These are phyloP conservation scores for Aspergillus udagawae DNA, from an alignment of 2,329 filamentous ascomycete genomes.

Conservation along the genomic window DNA sequence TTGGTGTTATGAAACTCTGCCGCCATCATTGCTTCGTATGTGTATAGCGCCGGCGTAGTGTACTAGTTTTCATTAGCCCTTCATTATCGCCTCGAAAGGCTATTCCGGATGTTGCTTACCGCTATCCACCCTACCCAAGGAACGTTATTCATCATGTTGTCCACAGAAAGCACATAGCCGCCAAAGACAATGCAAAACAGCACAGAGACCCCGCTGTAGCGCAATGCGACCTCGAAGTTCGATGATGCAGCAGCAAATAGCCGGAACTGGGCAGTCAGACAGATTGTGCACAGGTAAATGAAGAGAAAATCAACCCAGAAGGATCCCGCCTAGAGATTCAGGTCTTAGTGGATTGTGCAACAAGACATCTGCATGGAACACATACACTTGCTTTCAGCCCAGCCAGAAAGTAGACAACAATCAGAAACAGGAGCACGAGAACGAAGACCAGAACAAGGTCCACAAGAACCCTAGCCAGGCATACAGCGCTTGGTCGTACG, in stretches of 20 bases:
- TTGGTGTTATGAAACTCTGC: slow-evolving; percentile 57
- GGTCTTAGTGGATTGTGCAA: neutral
- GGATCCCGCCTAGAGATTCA: slow-evolving; percentile 44
- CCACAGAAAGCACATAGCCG: slow-evolving; percentile 59
- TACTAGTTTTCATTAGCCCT: slow-evolving; percentile 32
- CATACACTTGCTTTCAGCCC: slow-evolving; percentile 29
- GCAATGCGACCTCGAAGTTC: slow-evolving; percentile 59
- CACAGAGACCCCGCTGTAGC: slow-evolving; percentile 56
- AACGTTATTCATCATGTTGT: slow-evolving; percentile 51
- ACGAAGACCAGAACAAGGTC: slow-evolving; percentile 54
- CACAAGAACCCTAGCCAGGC: slow-evolving; percentile 53
- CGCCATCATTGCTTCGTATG: slow-evolving; percentile 60
- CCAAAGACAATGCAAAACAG: slow-evolving; percentile 59
- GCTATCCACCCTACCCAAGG: slow-evolving; percentile 60
- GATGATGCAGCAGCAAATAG: slow-evolving; percentile 57
- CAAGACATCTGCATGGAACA: neutral
- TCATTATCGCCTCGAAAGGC: neutral
- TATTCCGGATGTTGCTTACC: slow-evolving; percentile 13
- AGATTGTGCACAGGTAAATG: slow-evolving; percentile 55
- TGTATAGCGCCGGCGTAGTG: slow-evolving; percentile 48
- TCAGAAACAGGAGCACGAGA: slow-evolving; percentile 52
- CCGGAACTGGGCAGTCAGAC: slow-evolving; percentile 58
- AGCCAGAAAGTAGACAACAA: slow-evolving; percentile 61
- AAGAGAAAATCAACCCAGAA: slow-evolving; percentile 63
- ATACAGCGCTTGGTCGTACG: slow-evolving; percentile 59